Conservation (phyloP, 116 monocot species). For the Phalaenopsis hybrid region DNA sequence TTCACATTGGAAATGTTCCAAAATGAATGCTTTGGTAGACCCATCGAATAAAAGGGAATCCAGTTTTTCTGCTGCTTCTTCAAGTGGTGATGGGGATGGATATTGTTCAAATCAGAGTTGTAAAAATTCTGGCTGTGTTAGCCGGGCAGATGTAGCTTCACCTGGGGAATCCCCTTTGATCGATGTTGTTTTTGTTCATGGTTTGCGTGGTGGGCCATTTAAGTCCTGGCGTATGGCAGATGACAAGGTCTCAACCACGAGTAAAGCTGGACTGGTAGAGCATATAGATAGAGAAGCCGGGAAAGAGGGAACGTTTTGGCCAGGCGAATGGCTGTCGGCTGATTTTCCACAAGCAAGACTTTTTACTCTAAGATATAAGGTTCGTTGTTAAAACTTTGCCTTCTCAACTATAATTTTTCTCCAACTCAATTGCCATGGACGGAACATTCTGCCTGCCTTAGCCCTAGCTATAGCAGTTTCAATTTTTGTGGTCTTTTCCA, state of each 20-base stretch:
- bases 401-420: conserved; percentile 1
- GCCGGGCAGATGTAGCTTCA: conserved; percentile 10
- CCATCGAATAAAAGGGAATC: conserved; percentile 9
- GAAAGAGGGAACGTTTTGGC: conserved; percentile 94
- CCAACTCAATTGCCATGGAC: background rate
- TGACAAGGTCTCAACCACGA: conserved; percentile 79
- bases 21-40: conserved; percentile 19
- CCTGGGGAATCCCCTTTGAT: conserved; percentile 23
- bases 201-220: conserved; percentile 91
- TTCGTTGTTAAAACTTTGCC: conserved; percentile 18
- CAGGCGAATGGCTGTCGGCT: conserved; percentile 83
- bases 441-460: conserved; percentile 4
- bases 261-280: conserved; percentile 85
- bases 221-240: conserved; percentile 98
- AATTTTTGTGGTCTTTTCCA: conserved; percentile 27
- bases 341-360: conserved; percentile 83
- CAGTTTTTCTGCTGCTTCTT: conserved; percentile 6
- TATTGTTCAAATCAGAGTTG: conserved; percentile 8
- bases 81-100: conserved; percentile 7
- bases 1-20: conserved; percentile 49
- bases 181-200: conserved; percentile 94
- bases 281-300: conserved; percentile 94
- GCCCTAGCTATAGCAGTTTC: conserved; percentile 20
- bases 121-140: conserved; percentile 13
- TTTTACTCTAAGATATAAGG: conserved; percentile 92